Evolutionary conservation across 805 yeast species (phyloP), one percentile per base, ranked within the genome.

Genomic region (Citeromyces nyonsensis): DNA sequence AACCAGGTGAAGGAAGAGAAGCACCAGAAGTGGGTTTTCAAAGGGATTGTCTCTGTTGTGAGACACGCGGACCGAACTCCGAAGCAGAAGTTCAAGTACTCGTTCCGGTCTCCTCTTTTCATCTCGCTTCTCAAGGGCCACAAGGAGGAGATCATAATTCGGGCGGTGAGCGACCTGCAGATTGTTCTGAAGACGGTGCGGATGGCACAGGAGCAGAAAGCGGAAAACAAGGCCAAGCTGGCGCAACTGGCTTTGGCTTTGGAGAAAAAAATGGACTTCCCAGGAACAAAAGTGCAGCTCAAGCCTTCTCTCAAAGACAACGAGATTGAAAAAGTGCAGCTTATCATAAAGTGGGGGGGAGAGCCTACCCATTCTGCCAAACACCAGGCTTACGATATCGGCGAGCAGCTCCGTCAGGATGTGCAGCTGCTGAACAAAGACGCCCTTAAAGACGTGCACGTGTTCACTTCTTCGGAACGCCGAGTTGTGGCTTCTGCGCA

Each of bases 61-160:
- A 73, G 99, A 44, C 99, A 91, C 54, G 99, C 97, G 6, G 99
- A 91, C 51, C 71, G 99, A 51, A 91, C 99, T 0, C 99, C 99
- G 10, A 91, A 91, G 52, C 98, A 91, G 57, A 91, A 91, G 52
- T 83, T 91, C 60, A 91, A 91, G 51, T 93, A 84, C 55, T 85
- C 96, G 1, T 91, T 91, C 61, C 76, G 78, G 41, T 77, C 94
- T 2, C 86, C 84, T 5, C 65, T 83, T 8, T 91, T 91, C 48
- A 73, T 85, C 29, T 82, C 91, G 0, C 55, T 91, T 35, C 59
- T 91, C 41, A 88, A 88, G 52, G 97, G 96, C 3, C 94, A 91
- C 48, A 84, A 79, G 42, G 95, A 85, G 47, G 98, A 91, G 48
- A 95, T 91, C 13, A 91, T 91, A 34, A 86, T 91, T 33, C 67